Percentiles rank a stretch among this genome's conserved stretches.
phyloP scores from a whole-genome alignment of 129 eudicot genomes.

The Glebionis coronaria region DNA sequence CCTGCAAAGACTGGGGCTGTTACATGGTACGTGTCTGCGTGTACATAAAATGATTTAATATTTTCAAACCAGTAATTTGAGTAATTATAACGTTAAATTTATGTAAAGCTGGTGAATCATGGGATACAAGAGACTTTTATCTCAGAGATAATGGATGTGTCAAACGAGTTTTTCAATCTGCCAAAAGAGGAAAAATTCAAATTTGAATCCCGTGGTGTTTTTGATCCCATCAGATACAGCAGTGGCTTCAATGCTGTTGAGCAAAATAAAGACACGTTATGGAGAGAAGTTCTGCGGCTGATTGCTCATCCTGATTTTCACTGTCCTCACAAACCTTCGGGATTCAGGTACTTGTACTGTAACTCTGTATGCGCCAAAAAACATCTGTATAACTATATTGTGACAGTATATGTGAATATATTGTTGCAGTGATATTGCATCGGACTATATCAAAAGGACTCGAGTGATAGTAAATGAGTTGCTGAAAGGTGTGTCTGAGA shows the following conservation, averaged over 20 bases:
- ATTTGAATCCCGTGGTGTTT: neutral
- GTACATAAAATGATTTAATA: too few relatives aligned
- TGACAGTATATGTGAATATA: neutral
- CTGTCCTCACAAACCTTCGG: slow-evolving; percentile 1
- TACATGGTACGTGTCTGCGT: neutral
- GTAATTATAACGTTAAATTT: neutral
- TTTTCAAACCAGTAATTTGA: neutral
- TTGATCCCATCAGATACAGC: neutral
- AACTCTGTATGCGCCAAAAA: neutral
- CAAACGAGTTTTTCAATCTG: neutral
- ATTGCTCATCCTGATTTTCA: neutral
- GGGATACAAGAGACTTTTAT: neutral
- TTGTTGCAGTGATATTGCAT: slow-evolving; percentile 29
- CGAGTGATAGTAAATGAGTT: slow-evolving; percentile 28
- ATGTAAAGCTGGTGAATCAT: slow-evolving; percentile 2
- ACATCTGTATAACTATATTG: neutral
- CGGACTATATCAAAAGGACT: slow-evolving; percentile 24
- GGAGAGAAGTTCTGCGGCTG: neutral
- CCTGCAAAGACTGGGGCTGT: neutral
- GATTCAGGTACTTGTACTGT: neutral
- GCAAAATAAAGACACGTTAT: neutral
- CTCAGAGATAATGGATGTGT: neutral
- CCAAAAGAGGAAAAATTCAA: neutral
- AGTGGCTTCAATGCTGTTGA: neutral
- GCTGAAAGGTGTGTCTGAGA: slow-evolving; percentile 37